Evolutionary conservation across 257 asterid genomes (phyloP), one percentile per base, ranked within the genome.

Genomic region (Linderniella brevidens): DNA sequence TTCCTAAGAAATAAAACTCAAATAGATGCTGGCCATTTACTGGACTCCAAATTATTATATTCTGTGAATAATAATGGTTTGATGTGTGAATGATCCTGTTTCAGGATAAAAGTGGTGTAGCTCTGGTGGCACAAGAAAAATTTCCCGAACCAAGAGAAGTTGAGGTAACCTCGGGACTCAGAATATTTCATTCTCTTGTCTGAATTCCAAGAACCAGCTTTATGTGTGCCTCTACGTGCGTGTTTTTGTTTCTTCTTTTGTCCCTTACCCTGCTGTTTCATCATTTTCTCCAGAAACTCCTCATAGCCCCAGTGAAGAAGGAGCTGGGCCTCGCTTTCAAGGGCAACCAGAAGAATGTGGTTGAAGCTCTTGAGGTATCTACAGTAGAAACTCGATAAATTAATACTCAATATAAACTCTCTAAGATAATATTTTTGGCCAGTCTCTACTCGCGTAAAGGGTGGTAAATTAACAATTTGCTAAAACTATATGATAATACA

Each of bases 291-390:
- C 80, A 79, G 94, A 76, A 82, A 70, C 62, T 82, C 40, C 64
- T 76, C 44, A 82, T 82, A 62, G 52, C 73, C 48, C 78, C 94
- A 37, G 70, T 69, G n/a, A 82, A 82, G 68, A 82, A 78, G 69
- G 87, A 75, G 73, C 64, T 82, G 6, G 94, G 94, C 58, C 86
- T 76, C 52, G 87, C 78, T n/a, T 82, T 82, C 61, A 82, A 71
- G 71, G 86, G 79, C 20, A 68, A 60, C 73, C 92, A 78, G 49
- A 78, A 74, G 69, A 78, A 60, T 80, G 82, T 82, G 38, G 66
- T 66, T 63, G 94, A 82, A 65, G 74, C 94, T 48, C 61, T 82
- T 60, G 79, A 75, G 92, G 92, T 82, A 62, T 13, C 16, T 7
- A 51, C 39, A 14, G 19, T 15, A 8, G n/a, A n/a, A n/a, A n/a